Evolutionary conservation across 1,284 basidiomycete species (phyloP).

Genomic region (Malassezia japonica): DNA sequence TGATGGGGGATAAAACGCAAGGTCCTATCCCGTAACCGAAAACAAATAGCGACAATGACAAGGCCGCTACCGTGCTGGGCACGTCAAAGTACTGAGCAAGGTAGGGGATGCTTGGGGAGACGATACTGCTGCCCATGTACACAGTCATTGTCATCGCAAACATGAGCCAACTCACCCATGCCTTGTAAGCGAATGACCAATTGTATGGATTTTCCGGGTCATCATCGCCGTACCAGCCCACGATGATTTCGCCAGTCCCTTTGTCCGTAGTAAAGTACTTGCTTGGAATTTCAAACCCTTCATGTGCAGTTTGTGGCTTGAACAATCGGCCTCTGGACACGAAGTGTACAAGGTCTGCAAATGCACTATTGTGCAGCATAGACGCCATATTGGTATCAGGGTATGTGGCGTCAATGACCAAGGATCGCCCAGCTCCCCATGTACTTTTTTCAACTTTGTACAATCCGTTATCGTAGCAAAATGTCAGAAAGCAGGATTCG

Average conservation of each 20-base stretch:
- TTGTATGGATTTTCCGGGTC: slow-evolving; percentile 47
- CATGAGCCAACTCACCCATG: slow-evolving; percentile 38
- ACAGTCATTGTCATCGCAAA: slow-evolving; percentile 52
- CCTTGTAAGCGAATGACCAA: slow-evolving; percentile 38
- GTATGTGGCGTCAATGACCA: no score
- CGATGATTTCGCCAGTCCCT: slow-evolving; percentile 33
- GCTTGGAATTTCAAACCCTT: no score
- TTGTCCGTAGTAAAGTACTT: background rate
- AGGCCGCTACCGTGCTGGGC: slow-evolving; percentile 17
- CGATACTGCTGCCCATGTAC: slow-evolving; percentile 30
- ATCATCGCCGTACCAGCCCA: slow-evolving; percentile 48
- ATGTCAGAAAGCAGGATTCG: no score
- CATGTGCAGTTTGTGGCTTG: background rate
- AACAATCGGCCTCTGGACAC: background rate
- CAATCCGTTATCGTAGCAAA: no score
- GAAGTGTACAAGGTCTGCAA: background rate
- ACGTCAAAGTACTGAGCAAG: slow-evolving; percentile 41
- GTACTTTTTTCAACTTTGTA: no score
- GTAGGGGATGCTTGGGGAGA: slow-evolving; percentile 52
- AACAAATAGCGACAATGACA: slow-evolving; percentile 30
- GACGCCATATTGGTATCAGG: background rate
- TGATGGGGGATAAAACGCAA: slow-evolving; percentile 42
- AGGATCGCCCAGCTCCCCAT: no score
- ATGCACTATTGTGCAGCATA: background rate
- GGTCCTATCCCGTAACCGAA: slow-evolving; percentile 25